Evolutionary conservation across 768 basidiomycete genomes (phyloP), one percentile per base, ranked within the genome.

Genomic region (Collybiopsis luxurians): DNA sequence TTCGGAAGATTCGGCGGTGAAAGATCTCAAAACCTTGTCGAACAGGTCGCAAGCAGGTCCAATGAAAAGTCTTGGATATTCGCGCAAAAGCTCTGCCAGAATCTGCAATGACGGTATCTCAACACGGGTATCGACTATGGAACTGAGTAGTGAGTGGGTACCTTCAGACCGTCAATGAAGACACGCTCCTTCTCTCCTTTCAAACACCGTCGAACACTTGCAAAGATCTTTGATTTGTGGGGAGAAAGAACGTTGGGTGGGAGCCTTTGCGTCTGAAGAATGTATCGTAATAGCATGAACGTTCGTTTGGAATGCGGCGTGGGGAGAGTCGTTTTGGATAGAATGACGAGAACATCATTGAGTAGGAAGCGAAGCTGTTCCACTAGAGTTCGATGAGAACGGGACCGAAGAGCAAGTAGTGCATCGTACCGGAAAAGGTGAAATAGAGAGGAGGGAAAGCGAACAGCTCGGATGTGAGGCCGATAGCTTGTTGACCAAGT

Each of bases 401-500:
- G 19, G 30, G 13, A 10, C 12, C 30, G 44, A 45, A 15, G 26
- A 19, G 21, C 40, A 27, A 10, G 46, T 39, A 12, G 15, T 40
- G 49, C 21, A 73, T 82, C 45, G 39, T 61, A 89, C 87, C 67
- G 13, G 77, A 57, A 61, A 88, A 83, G 45, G 75, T 63, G 12
- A 69, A 62, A 68, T 75, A 71, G 57, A 87, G 60, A 19, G 69
- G 61, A 17, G 72, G 72, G 57, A 80, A 77, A n/a, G 70, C 71
- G 61, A 86, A 76, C 53, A 88, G 71, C 50, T 75, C 74, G 4
- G 82, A 77, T 39, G 82, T 60, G 47, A 81, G 66, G 59, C 77
- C 75, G 27, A 89, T 70, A 3, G 84, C 80, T 58, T 79, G 69
- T 27, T 82, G 79, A 58, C 79, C 83, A n/a, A 88, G 63, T 2